Evolutionary conservation across 176 grass and related monocot genomes (phyloP).

Genomic region (Pontederia crassipes): DNA sequence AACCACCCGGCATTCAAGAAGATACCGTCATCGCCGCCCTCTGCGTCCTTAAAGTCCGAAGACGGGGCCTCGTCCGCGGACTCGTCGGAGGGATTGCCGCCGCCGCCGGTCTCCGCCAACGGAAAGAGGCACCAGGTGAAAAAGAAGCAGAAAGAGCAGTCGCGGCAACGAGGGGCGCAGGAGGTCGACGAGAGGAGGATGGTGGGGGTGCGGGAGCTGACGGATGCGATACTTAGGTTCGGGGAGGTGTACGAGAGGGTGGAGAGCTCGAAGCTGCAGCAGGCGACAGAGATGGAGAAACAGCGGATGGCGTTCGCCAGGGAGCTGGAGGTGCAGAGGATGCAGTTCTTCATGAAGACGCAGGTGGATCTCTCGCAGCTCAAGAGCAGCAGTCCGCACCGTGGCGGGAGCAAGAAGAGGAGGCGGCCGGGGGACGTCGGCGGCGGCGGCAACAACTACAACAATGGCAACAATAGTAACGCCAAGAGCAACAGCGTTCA

Average conservation of each 20-base stretch:
- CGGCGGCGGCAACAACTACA: slow-evolving; percentile 30
- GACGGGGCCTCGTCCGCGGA: slow-evolving; percentile 23
- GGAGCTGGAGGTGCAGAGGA: slow-evolving; percentile 67
- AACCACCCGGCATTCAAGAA: slow-evolving; percentile 15
- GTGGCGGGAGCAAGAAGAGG: slow-evolving; percentile 28
- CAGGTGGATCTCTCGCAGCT: slow-evolving; percentile 68
- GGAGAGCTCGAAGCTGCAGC: slow-evolving; percentile 67
- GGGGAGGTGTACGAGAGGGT: slow-evolving; percentile 71
- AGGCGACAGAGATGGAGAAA: slow-evolving; percentile 59
- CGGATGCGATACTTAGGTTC: slow-evolving; percentile 40
- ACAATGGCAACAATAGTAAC: background rate
- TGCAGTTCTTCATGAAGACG: slow-evolving; percentile 90
- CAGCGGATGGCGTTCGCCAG: slow-evolving; percentile 59
- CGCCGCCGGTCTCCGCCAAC: slow-evolving; percentile 24
- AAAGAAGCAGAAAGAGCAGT: slow-evolving; percentile 6
- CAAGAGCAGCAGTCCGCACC: slow-evolving; percentile 17
- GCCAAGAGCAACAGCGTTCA: background rate
- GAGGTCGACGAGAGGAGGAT: slow-evolving; percentile 18
- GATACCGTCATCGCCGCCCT: slow-evolving; percentile 24
- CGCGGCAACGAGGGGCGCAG: background rate
- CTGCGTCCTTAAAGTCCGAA: slow-evolving; percentile 15
- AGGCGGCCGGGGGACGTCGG: slow-evolving; percentile 22
- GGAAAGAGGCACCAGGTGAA: slow-evolving; percentile 40
- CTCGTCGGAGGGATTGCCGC: slow-evolving; percentile 73
- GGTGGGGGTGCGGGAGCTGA: slow-evolving; percentile 35